Percentiles rank a stretch among this genome's conserved stretches.
Conservation (phyloP, 73 alveolate species). For the Blepharisma stoltei region DNA sequence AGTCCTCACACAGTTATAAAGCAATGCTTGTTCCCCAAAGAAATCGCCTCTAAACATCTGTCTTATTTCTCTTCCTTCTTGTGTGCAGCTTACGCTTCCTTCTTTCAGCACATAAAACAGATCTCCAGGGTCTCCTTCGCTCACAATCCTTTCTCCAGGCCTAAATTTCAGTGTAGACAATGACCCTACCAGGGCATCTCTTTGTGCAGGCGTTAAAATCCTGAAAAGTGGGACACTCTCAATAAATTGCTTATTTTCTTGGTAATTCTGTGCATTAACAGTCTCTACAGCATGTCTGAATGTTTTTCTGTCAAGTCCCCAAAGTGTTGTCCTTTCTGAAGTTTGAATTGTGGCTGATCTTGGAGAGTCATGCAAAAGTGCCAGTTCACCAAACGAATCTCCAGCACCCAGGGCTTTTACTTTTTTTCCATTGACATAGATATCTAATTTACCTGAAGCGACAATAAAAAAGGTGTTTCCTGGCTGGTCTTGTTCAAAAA, state of each 20-base stretch:
- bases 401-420: constrained; percentile 2
- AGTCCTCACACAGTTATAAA: constrained; percentile 41
- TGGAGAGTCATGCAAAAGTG: constrained; percentile 10
- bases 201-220: not conserved
- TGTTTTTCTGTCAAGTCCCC: constrained; percentile 28
- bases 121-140: constrained; percentile 82
- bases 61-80: constrained; percentile 53
- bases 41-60: constrained; percentile 53
- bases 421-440: constrained; percentile 13
- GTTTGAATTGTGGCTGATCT: constrained; percentile 24
- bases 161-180: constrained; percentile 19
- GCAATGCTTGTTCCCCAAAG: constrained; percentile 50
- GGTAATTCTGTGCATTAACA: not conserved
- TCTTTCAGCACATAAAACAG: constrained; percentile 62
- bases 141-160: constrained; percentile 53
- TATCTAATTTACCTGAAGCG: not conserved
- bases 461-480: constrained; percentile 15
- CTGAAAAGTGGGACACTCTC: constrained; percentile 39
- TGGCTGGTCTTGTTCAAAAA: constrained; percentile 8
- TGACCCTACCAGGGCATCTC: not conserved
- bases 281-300: not conserved
- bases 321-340: not conserved
- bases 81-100: constrained; percentile 59
- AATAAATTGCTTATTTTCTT: constrained; percentile 39
- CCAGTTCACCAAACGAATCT: constrained; percentile 23